Conservation (phyloP, 2,329 filamentous ascomycete genomes). For the Hirsutella thompsonii region DNA sequence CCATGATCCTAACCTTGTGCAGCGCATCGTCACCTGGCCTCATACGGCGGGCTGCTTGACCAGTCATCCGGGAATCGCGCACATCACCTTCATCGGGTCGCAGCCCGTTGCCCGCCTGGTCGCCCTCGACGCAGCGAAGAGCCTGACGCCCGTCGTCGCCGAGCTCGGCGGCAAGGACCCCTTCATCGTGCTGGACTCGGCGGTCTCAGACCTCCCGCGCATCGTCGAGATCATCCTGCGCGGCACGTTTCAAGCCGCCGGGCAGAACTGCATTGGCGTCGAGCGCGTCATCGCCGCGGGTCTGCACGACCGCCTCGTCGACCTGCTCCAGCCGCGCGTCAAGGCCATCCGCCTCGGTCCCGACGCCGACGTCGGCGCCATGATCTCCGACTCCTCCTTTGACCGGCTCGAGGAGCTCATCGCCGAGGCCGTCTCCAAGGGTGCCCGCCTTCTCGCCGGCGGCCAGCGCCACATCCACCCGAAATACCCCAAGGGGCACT, state of each 20-base stretch:
- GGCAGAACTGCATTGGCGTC: slow-evolving; percentile 96
- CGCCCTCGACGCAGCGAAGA: slow-evolving; percentile 70
- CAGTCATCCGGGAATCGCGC: slow-evolving; percentile 69
- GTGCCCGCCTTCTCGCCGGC: slow-evolving; percentile 71
- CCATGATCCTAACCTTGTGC: slow-evolving; percentile 68
- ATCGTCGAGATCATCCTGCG: slow-evolving; percentile 77
- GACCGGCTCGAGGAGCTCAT: slow-evolving; percentile 64
- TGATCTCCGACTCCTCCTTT: slow-evolving; percentile 73
- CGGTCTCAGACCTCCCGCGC: slow-evolving; percentile 49
- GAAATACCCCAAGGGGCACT: slow-evolving; percentile 65
- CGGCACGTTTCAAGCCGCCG: slow-evolving; percentile 87
- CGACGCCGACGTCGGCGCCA: slow-evolving; percentile 71
- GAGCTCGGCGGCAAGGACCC: slow-evolving; percentile 95
- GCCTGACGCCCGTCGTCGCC: slow-evolving; percentile 75
- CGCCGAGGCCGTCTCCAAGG: slow-evolving; percentile 59
- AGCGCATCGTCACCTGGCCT: slow-evolving; percentile 81
- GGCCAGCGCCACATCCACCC: slow-evolving; percentile 63
- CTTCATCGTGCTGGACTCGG: slow-evolving; percentile 76
- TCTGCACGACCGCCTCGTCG: slow-evolving; percentile 63
- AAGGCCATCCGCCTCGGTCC: slow-evolving; percentile 64
- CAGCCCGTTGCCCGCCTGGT: slow-evolving; percentile 78
- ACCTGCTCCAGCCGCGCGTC: slow-evolving; percentile 61
- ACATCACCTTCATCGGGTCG: slow-evolving; percentile 94
- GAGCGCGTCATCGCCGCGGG: slow-evolving; percentile 81
- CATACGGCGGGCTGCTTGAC: slow-evolving; percentile 69